Evolutionary conservation across 768 basidiomycete species (phyloP), one percentile per base, ranked within the genome.

Genomic region (Megacollybia marginata): DNA sequence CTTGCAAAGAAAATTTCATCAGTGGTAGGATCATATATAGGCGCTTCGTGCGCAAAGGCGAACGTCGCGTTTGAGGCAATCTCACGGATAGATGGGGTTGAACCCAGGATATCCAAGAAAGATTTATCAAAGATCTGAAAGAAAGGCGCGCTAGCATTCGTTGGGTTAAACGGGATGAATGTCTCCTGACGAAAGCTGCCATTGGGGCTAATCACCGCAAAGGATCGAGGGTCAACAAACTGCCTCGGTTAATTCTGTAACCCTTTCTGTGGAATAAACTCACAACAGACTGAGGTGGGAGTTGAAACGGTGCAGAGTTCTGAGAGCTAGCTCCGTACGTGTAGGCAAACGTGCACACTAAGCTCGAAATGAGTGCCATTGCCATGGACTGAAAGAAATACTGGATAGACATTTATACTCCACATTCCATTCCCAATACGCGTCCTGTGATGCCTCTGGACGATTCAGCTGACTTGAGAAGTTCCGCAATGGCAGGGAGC

Each of bases 1-100:
- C 82, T 83, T 5, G 76, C 72, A 57, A 91, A 91, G 67, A 80
- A 83, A 2, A 91, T 70, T 54, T 83, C 79, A 56, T 88, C 77
- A n/a, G 80, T 82, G n/a, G 70, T 73, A 5, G 80, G 65, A 32
- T 78, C 67, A 62, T 80, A 88, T 2, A 89, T 69, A 0, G 85
- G 85, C 2, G 85, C 88, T 65, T 92, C 89, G 59, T 91, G 88
- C 15, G 86, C 87, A 53, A 88, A 80, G 2, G 82, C 82, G 61
- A 82, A 83, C 4, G 72, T 76, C 3, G 74, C 72, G 51, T 80
- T 78, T 8, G 75, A 73, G 0, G 80, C 79, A 44, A 92, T 76
- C 51, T 76, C 62, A 4, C 75, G 72, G 45, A 90, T 73, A 0
- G 74, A 74, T 6, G 87, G 79, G 20, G 67, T 65, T 4, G 62